Conservation (phyloP, 768 basidiomycete genomes). For the Trametes meyenii region DNA sequence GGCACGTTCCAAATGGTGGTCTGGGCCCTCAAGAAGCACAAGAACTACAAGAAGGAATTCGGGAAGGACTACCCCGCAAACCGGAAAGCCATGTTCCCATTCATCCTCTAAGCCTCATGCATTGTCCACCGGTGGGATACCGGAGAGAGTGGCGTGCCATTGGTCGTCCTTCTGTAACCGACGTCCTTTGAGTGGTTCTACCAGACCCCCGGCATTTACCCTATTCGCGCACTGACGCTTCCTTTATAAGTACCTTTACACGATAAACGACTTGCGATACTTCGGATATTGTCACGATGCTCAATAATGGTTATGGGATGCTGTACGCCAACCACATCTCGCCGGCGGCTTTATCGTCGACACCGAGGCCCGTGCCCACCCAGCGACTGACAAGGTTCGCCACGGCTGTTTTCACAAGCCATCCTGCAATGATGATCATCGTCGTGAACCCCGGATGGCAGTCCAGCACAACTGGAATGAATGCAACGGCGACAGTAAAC, state of each 20-base stretch:
- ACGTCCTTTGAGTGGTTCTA: not conserved
- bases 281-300: not conserved
- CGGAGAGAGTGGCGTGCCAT: not conserved
- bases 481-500: not conserved
- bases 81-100: conserved; percentile 82
- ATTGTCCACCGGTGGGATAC: not conserved
- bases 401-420: conserved; percentile 68
- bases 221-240: not conserved
- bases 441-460: conserved; percentile 75
- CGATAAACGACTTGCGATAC: not conserved
- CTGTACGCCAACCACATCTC: conserved; percentile 83
- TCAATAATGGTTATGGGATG: conserved; percentile 51
- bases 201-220: too few species aligned
- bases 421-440: conserved; percentile 72
- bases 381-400: conserved; percentile 65
- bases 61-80: conserved; percentile 77
- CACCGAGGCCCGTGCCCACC: conserved; percentile 48
- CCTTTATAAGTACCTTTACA: not conserved
- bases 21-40: conserved; percentile 94
- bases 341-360: conserved; percentile 51
- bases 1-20: conserved; percentile 68
- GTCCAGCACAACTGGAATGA: conserved; percentile 70
- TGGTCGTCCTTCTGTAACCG: not conserved
- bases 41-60: conserved; percentile 90
- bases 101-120: conserved; percentile 47